phyloP scores from a whole-genome alignment of 176 grass and related monocot genomes.

The Alopecurus myosuroides region DNA sequence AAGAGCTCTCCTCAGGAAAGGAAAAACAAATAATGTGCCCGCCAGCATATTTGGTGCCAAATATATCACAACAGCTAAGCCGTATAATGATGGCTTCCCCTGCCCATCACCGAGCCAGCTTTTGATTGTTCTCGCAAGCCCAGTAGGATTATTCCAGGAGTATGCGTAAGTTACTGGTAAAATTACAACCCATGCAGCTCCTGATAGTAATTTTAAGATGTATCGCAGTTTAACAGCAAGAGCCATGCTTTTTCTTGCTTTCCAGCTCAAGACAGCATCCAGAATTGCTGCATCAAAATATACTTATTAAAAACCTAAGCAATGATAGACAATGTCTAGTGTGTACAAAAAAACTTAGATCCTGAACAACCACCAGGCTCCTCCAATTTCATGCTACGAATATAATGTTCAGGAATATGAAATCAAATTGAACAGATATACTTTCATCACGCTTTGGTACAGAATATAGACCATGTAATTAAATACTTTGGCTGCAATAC shows the following conservation, averaged over 20 bases:
- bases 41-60: slow-evolving; percentile 70
- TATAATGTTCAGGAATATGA: neutral
- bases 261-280: slow-evolving; percentile 81
- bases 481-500: neutral
- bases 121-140: slow-evolving; percentile 83
- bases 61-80: slow-evolving; percentile 79
- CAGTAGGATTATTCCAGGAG: slow-evolving; percentile 70
- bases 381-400: slow-evolving; percentile 4
- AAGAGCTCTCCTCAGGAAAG: slow-evolving; percentile 62
- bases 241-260: slow-evolving; percentile 96
- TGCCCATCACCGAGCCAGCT: slow-evolving; percentile 82
- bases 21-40: slow-evolving; percentile 69
- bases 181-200: slow-evolving; percentile 85
- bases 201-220: slow-evolving; percentile 75
- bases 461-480: neutral
- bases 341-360: neutral
- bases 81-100: slow-evolving; percentile 67
- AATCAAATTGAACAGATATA: neutral
- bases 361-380: neutral
- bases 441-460: neutral
- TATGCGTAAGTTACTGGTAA: slow-evolving; percentile 88
- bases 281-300: slow-evolving; percentile 62
- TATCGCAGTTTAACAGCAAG: slow-evolving; percentile 79
- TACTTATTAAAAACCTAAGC: neutral
- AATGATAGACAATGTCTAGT: neutral